These are phyloP conservation scores for Logfia minima DNA, from an alignment of 129 eudicot genomes.

Conservation along the genomic window DNA sequence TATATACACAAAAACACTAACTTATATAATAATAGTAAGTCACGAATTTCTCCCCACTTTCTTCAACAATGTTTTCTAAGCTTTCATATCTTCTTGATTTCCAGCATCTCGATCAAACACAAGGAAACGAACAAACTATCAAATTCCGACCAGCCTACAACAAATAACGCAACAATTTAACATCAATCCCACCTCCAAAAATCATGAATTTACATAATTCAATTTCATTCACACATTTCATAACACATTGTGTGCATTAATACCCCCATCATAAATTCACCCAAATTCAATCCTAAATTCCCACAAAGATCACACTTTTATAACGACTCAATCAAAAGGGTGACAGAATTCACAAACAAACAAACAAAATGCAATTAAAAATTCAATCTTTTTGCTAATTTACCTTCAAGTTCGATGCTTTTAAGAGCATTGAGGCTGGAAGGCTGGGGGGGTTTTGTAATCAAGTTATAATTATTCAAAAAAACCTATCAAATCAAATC, in stretches of 20 bases:
- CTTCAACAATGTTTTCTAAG: slow-evolving; percentile 18
- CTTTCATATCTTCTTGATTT: slow-evolving; percentile 57
- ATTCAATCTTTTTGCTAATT: background rate
- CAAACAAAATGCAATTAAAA: background rate
- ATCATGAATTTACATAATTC: background rate
- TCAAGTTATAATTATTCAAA: slow-evolving; percentile 34
- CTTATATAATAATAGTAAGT: background rate
- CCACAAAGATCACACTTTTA: background rate
- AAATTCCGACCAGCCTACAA: slow-evolving; percentile 58
- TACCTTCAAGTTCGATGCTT: slow-evolving; percentile 69
- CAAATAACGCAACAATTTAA: slow-evolving; percentile 1
- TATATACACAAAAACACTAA: slow-evolving; percentile 7
- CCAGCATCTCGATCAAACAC: slow-evolving; percentile 25
- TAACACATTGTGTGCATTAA: slow-evolving; percentile 20
- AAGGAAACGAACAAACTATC: slow-evolving; percentile 55
- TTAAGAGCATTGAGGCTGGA: slow-evolving; percentile 64
- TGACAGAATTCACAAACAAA: background rate
- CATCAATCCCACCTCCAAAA: slow-evolving; percentile 22
- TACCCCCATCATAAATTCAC: background rate
- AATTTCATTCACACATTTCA: background rate
- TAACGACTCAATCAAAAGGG: background rate
- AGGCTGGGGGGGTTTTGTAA: slow-evolving; percentile 57
- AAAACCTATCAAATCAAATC: slow-evolving; percentile 39
- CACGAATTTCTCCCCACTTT: slow-evolving; percentile 25
- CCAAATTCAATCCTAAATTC: slow-evolving; percentile 1